A percentile compares a stretch with the other conserved stretches of the same genome.
phyloP scores from a whole-genome alignment of 1,139 yeast species.

The Saccharomyces hybrid region DNA sequence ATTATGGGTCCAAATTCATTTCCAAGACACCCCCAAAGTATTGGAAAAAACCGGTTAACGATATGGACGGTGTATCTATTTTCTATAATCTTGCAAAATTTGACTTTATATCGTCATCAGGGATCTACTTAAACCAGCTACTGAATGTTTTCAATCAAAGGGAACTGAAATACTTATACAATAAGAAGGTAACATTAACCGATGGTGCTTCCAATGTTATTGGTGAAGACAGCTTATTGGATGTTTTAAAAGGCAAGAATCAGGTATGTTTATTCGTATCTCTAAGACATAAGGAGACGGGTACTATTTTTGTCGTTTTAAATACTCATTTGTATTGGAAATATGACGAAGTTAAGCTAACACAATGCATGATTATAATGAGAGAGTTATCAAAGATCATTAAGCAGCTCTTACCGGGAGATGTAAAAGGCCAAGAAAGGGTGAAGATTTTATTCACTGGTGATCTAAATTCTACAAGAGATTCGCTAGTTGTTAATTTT shows the following conservation, averaged over 20 bases:
- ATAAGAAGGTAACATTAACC: conserved; percentile 28
- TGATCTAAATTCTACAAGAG: conserved; percentile 47
- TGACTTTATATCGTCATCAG: conserved; percentile 38
- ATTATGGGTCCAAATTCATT: conserved; percentile 41
- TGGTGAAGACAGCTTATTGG: conserved; percentile 20
- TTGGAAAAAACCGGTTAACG: conserved; percentile 40
- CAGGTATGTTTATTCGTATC: conserved; percentile 48
- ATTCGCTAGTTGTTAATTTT: conserved; percentile 42
- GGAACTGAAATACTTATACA: conserved; percentile 35
- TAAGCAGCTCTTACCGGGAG: conserved; percentile 24
- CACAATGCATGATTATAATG: conserved; percentile 47
- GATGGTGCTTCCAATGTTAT: conserved; percentile 27
- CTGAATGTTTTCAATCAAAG: conserved; percentile 34
- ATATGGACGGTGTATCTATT: conserved; percentile 53
- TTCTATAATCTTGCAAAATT: conserved; percentile 43
- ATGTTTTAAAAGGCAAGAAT: conserved; percentile 40
- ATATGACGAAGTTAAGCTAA: conserved; percentile 46
- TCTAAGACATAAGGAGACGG: conserved; percentile 38
- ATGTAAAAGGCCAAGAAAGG: conserved; percentile 25
- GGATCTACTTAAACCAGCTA: conserved; percentile 39
- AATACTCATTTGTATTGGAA: conserved; percentile 62
- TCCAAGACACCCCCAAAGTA: conserved; percentile 44
- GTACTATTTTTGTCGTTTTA: conserved; percentile 39
- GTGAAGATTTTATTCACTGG: conserved; percentile 38
- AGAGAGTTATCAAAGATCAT: conserved; percentile 26